These are phyloP conservation scores for Peribolospora kevripleyi DNA, from an alignment of 768 basidiomycete genomes.

Conservation along the genomic window DNA sequence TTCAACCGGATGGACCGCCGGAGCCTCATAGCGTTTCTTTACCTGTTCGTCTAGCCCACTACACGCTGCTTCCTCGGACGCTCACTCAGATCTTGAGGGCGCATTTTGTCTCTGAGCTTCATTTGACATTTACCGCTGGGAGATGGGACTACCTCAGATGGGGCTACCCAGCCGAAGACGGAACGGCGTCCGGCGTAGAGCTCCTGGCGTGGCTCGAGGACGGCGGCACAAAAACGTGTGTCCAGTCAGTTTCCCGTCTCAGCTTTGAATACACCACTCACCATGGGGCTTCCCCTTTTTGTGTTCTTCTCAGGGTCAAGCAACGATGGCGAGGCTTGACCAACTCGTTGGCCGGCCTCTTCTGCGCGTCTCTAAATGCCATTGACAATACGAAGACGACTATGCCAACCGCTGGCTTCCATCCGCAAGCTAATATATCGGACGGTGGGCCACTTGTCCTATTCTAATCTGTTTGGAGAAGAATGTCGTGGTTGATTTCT, in stretches of 20 bases:
- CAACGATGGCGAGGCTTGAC: conserved; percentile 51
- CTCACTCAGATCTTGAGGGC: conserved; percentile 66
- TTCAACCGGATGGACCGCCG: neutral
- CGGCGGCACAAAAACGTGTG: conserved; percentile 7
- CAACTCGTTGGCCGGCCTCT: conserved; percentile 73
- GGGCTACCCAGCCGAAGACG: conserved; percentile 52
- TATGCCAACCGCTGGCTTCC: conserved; percentile 35
- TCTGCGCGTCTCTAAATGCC: conserved; percentile 73
- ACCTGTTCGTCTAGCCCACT: conserved; percentile 30
- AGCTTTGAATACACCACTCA: neutral
- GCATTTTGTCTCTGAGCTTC: conserved; percentile 65
- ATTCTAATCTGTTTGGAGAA: neutral
- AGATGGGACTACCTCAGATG: conserved; percentile 70
- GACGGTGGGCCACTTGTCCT: conserved; percentile 3
- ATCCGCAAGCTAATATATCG: conserved; percentile 35
- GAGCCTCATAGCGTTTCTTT: neutral
- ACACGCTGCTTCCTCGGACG: conserved; percentile 59
- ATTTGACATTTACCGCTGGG: conserved; percentile 71
- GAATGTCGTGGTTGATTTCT: neutral
- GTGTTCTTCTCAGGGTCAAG: neutral
- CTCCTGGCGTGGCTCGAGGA: conserved; percentile 83
- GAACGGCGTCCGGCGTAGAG: conserved; percentile 59
- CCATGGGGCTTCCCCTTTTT: neutral
- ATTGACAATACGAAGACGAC: conserved; percentile 47
- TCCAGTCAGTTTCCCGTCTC: neutral